Evolutionary conservation across 1,284 basidiomycete genomes (phyloP), one percentile per base, ranked within the genome.

Genomic region (Cystobasidium sp.): DNA sequence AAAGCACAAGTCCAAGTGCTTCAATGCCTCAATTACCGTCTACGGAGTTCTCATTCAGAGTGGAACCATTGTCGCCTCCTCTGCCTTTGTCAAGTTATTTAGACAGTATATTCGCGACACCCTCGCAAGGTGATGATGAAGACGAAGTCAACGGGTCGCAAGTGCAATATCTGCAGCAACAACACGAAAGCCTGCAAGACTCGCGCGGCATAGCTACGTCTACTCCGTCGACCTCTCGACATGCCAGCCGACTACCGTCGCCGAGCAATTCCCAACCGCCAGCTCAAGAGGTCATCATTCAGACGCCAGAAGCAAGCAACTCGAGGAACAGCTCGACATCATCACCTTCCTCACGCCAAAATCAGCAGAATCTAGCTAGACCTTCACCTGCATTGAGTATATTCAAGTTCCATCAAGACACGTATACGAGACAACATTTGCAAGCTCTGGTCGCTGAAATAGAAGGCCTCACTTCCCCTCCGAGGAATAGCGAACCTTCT

Each of bases 381-480:
- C 47, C 62, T 43, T 67, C 65, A 22, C 63, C 59, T n/a, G 49
- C 75, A 14, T 47, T 75, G 18, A 58, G 53, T 14, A 72, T 75
- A 14, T 75, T 75, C 64, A 71, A 68, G 79, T 91, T 93, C 76
- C 88, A 92, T 76, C 96, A 96, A 81, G 94, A 97, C 82, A 95
- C 94, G 0, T 93, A 91, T 80, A 97, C 94, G 1, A 88, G 93
- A 47, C 91, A 95, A 55, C 92, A 96, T 81, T 87, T 97, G 62
- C 92, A 91, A 1, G 92, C 91, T 0, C 87, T 97, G 82, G 92
- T 94, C 1, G 93, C 96, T 79, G 93, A 81, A 59, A 79, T 82
- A 49, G 80, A 81, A 65, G 73, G 68, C 44, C 73, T 78, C 41
- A 66, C 67, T 12, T 74, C 72, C 18, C 72, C 72, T 9, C 72